Evolutionary conservation across 2,329 filamentous ascomycete species (phyloP), one percentile per base, ranked within the genome.

Genomic region (Cyphellophora europaea): DNA sequence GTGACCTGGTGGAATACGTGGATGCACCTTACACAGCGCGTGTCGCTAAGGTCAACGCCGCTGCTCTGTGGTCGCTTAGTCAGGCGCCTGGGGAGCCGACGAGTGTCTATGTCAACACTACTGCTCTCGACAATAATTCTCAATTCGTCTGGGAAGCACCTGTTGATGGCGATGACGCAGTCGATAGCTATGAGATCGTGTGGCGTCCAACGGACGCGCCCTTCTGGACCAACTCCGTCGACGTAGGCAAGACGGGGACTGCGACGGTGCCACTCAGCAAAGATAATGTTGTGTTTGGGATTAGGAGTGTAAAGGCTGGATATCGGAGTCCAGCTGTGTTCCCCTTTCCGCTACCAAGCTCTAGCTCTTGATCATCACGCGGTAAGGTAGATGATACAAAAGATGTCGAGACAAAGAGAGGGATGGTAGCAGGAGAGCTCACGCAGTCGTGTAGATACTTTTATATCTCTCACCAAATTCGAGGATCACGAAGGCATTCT

Each of bases 231-330:
- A 59, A 66, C 38, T 53, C 58, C 15, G 38, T 69, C 2, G 57
- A 65, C 47, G 69, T 75, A 3, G 71, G 71, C 0, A 56, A 63
- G 15, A 63, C 64, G 3, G 56, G 57, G 0, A 57, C 50, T 27
- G 65, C 60, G 4, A 68, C 59, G 4, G 52, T 77, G 11, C 50
- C 60, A 2, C 48, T 75, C 42, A 69, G 64, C 36, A 74, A 74
- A 53, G 72, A 77, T 41, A 72, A 74, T 53, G 66, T 71, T 10
- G 63, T 72, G 15, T 74, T 76, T 53, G 72, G 73, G 0, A 59
- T 76, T 0, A 55, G 72, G 42, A 59, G 68, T 13, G 66, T 71
- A 4, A 66, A 45, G 39, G 65, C 69, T 49, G 69, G 69, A n/a
- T 65, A 61, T 37, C 69, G 61, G 53, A 67, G 64, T 48, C 66